These are phyloP conservation scores for Paraleonurus japonicus DNA, from an alignment of 257 asterid genomes.

Conservation along the genomic window DNA sequence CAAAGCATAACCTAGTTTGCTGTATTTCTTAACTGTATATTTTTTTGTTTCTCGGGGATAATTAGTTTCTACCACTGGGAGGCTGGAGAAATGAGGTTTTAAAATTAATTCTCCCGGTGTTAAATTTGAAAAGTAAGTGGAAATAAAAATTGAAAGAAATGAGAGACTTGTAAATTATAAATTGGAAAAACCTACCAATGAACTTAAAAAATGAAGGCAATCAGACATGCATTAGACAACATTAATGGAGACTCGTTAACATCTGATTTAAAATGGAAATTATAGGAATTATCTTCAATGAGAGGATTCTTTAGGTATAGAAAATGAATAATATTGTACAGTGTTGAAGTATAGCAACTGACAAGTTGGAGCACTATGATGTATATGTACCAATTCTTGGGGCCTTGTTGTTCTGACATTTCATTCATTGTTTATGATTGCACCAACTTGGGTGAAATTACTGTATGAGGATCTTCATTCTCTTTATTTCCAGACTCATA, in stretches of 20 bases:
- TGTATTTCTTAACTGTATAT: constrained; percentile 3
- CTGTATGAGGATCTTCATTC: neutral
- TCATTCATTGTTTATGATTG: neutral
- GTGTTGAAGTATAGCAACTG: neutral
- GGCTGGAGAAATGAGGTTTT: neutral
- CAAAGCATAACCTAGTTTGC: neutral
- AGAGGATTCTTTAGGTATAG: neutral
- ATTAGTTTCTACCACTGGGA: constrained; percentile 11
- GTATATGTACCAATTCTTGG: neutral
- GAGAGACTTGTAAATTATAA: neutral
- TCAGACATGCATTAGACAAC: neutral
- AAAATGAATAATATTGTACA: neutral
- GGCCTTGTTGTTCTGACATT: neutral
- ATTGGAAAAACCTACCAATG: neutral
- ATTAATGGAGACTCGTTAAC: neutral
- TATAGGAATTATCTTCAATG: neutral
- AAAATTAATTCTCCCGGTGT: neutral
- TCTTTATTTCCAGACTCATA: neutral
- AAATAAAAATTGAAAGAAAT: neutral
- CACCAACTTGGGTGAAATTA: neutral
- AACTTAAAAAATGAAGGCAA: neutral
- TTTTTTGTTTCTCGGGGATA: neutral
- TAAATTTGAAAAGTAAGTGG: neutral
- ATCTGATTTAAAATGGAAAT: neutral
- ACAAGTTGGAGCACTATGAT: neutral